phyloP scores from a whole-genome alignment of 192 early-diverging fungal genomes.

The Backusella tuberculispora region DNA sequence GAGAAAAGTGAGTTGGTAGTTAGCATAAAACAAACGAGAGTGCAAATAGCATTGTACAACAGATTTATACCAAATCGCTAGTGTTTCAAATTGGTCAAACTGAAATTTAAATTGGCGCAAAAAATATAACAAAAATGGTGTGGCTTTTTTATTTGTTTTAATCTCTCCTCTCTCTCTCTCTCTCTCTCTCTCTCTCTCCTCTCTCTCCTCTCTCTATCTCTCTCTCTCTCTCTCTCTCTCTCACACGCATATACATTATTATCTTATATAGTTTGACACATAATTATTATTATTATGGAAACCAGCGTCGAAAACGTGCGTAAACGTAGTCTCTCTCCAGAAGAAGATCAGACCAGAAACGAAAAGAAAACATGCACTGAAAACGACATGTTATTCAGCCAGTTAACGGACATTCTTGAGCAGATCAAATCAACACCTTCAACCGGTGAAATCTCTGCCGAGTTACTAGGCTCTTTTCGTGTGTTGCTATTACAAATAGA shows the following conservation, averaged over 20 bases:
- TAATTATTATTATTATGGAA: conserved; percentile 5
- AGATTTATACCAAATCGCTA: too few species aligned
- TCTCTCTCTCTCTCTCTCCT: not conserved
- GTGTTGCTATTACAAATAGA: conserved; percentile 40
- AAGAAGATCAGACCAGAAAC: not conserved
- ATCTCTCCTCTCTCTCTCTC: not conserved
- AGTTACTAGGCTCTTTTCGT: conserved; percentile 33
- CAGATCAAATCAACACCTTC: conserved; percentile 38
- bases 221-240: not conserved
- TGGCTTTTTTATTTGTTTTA: conserved; percentile 13
- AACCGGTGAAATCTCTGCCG: conserved; percentile 38
- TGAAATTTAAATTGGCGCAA: conserved; percentile 6
- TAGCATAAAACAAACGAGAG: not conserved
- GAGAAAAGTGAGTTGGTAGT: too few species aligned
- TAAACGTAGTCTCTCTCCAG: conserved; percentile 18
- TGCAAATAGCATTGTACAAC: too few species aligned
- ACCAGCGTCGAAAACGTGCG: conserved; percentile 3
- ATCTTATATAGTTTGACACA: not conserved
- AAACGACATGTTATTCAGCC: conserved; percentile 22
- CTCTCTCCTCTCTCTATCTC: not conserved
- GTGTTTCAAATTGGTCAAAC: conserved; percentile 13
- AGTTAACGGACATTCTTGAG: conserved; percentile 31
- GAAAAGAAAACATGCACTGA: conserved; percentile 2
- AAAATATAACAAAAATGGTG: not conserved
- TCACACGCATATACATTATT: not conserved